Percentiles rank a stretch among this genome's conserved stretches.
Evolutionary conservation across 805 yeast species (phyloP).

Genomic region (Myxozyma vanderwaltii): DNA sequence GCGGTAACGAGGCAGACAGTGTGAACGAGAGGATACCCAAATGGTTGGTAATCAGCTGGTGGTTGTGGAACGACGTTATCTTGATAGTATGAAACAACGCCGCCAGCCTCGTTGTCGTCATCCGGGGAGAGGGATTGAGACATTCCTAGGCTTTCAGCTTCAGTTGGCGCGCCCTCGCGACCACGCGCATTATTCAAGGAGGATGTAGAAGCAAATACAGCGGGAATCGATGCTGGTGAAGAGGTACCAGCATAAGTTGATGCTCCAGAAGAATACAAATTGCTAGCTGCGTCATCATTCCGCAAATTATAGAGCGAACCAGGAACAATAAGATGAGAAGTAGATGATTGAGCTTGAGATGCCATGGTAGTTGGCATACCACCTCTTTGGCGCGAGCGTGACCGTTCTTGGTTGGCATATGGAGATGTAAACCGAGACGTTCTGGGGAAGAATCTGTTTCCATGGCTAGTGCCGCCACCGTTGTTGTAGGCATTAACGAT

Average conservation of each 20-base stretch:
- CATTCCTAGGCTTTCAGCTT: constrained; percentile 19
- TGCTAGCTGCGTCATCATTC: constrained; percentile 18
- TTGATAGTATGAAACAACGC: constrained; percentile 42
- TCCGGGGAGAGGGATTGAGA: constrained; percentile 15
- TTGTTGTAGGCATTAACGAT: constrained; percentile 29
- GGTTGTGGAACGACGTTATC: constrained; percentile 90
- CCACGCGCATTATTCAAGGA: constrained; percentile 21
- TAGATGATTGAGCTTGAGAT: constrained; percentile 35
- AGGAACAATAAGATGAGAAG: constrained; percentile 34
- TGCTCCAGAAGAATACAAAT: constrained; percentile 9
- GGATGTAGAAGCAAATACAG: constrained; percentile 12
- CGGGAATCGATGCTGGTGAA: constrained; percentile 13
- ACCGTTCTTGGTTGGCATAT: constrained; percentile 21
- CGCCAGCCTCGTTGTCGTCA: constrained; percentile 16
- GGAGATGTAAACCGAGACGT: constrained; percentile 34
- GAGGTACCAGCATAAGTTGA: constrained; percentile 16
- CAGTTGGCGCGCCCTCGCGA: constrained; percentile 27
- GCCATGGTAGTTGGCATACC: constrained; percentile 34
- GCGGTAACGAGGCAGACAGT: constrained; percentile 82
- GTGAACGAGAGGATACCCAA: constrained; percentile 75
- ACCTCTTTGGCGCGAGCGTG: constrained; percentile 24
- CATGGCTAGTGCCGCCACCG: constrained; percentile 20
- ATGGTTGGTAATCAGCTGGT: constrained; percentile 85
- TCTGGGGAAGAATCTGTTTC: constrained; percentile 32
- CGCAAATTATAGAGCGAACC: constrained; percentile 26